A percentile compares a stretch with the other conserved stretches of the same genome.
These are phyloP conservation scores for Ceriops tagal DNA, from an alignment of 345 rosid species.

Conservation along the genomic window DNA sequence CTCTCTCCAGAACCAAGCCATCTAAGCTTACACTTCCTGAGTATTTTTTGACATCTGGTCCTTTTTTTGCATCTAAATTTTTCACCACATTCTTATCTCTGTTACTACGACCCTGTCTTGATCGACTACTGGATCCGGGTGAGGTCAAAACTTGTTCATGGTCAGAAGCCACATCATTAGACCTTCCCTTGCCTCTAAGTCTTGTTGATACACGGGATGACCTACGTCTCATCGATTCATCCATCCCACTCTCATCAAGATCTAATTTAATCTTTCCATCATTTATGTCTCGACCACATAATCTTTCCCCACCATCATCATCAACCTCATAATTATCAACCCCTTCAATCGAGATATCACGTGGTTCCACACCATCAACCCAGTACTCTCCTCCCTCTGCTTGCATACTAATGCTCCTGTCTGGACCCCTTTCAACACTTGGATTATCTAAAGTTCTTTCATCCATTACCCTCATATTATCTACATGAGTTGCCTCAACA, in stretches of 20 bases:
- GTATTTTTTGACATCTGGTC: slow-evolving; percentile 45
- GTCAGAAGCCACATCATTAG: slow-evolving; percentile 52
- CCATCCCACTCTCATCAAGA: slow-evolving; percentile 65
- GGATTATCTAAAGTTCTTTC: slow-evolving; percentile 41
- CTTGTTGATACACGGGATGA: slow-evolving; percentile 51
- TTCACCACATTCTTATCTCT: slow-evolving; percentile 53
- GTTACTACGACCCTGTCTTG: slow-evolving; percentile 38
- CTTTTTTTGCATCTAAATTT: slow-evolving; percentile 47
- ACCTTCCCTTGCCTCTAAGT: slow-evolving; percentile 68
- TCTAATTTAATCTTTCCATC: slow-evolving; percentile 58
- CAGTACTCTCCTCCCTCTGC: slow-evolving; percentile 29
- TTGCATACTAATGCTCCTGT: slow-evolving; percentile 33
- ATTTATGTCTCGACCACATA: slow-evolving; percentile 35
- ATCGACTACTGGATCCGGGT: slow-evolving; percentile 63
- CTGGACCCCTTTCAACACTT: slow-evolving; percentile 37
- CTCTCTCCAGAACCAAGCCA: slow-evolving; percentile 51
- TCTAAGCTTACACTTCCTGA: slow-evolving; percentile 40
- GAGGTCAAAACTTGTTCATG: slow-evolving; percentile 54
- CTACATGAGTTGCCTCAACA: slow-evolving; percentile 47
- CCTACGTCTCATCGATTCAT: slow-evolving; percentile 67
- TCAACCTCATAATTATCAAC: slow-evolving; percentile 32
- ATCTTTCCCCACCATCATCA: slow-evolving; percentile 51
- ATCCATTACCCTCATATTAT: slow-evolving; percentile 36
- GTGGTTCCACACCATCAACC: slow-evolving; percentile 36
- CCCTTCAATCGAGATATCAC: slow-evolving; percentile 44